phyloP scores from a whole-genome alignment of 2,329 filamentous ascomycete genomes.

The Cercospora citrullina region DNA sequence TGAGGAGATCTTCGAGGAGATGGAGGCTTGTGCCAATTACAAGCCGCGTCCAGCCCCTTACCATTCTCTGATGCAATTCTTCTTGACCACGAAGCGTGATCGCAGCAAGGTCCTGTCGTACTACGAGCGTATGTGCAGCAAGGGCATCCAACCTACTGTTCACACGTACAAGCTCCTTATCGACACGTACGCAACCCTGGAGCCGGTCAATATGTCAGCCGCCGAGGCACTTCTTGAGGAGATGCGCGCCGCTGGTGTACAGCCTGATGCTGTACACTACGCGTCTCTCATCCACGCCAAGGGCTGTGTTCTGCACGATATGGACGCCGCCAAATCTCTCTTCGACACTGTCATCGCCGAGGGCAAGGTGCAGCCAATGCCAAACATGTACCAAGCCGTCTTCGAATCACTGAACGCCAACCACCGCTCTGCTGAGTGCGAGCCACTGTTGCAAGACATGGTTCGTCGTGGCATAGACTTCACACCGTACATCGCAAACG shows the following conservation, averaged over 20 bases:
- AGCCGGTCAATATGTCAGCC: slow-evolving; percentile 83
- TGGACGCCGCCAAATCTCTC: slow-evolving; percentile 75
- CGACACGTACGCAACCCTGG: slow-evolving; percentile 90
- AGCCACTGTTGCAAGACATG: slow-evolving; percentile 76
- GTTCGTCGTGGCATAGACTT: slow-evolving; percentile 70
- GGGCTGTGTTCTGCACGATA: slow-evolving; percentile 89
- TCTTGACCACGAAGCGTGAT: slow-evolving; percentile 95
- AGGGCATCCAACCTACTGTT: slow-evolving; percentile 83
- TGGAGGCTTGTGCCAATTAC: slow-evolving; percentile 99
- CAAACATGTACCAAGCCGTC: slow-evolving; percentile 93
- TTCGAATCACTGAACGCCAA: slow-evolving; percentile 97
- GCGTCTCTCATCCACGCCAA: slow-evolving; percentile 94
- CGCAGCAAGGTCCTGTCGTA: slow-evolving; percentile 90
- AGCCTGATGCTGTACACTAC: slow-evolving; percentile 90
- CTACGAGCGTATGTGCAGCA: slow-evolving; percentile 89
- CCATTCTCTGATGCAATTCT: slow-evolving; percentile 99
- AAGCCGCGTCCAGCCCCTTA: slow-evolving; percentile 96
- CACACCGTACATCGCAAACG: slow-evolving; percentile 98
- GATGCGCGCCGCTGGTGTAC: slow-evolving; percentile 72
- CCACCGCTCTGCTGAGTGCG: slow-evolving; percentile 71
- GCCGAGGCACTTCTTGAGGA: slow-evolving; percentile 79
- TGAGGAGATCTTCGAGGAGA: slow-evolving; percentile 97
- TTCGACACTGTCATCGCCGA: slow-evolving; percentile 80
- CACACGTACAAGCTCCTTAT: slow-evolving; percentile 98
- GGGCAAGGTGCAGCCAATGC: slow-evolving; percentile 66